Conservation (phyloP, 257 asterid genomes). For the Solanum acaule region DNA sequence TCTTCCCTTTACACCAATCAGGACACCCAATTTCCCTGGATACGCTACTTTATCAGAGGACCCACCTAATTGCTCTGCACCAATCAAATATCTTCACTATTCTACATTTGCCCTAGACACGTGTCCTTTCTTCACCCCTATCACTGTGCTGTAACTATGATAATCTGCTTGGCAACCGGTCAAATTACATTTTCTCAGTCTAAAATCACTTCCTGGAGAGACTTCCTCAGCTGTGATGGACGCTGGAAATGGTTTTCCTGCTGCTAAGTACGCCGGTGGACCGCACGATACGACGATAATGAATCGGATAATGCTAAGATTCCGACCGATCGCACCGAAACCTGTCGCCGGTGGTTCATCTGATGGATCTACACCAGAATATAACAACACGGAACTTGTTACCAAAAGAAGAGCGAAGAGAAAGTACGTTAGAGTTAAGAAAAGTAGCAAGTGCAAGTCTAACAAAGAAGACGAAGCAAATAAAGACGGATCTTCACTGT, state of each 20-base stretch:
- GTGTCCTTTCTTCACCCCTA: not conserved
- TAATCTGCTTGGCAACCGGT: not conserved
- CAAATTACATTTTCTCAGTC: not conserved
- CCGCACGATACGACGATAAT: not conserved
- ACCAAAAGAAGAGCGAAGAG: conserved; percentile 21
- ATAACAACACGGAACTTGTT: not conserved
- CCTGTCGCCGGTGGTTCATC: conserved; percentile 18
- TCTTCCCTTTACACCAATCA: conserved; percentile 8
- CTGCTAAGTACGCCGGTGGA: not conserved
- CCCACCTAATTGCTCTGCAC: conserved; percentile 32
- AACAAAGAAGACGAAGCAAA: not conserved
- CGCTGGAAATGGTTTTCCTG: not conserved
- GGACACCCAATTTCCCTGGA: conserved; percentile 13
- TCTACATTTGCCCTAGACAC: not conserved
- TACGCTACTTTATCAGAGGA: conserved; percentile 32
- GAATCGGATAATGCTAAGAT: not conserved
- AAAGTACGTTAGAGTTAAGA: conserved; percentile 41
- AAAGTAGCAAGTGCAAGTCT: not conserved
- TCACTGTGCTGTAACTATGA: not conserved
- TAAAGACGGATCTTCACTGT: not conserved
- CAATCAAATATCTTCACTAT: not conserved
- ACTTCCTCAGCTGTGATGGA: not conserved
- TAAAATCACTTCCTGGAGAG: not conserved
- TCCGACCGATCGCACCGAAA: conserved; percentile 39
- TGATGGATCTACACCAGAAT: not conserved